Evolutionary conservation across 2,329 filamentous ascomycete genomes (phyloP).

Genomic region (Sarocladium kiliense): DNA sequence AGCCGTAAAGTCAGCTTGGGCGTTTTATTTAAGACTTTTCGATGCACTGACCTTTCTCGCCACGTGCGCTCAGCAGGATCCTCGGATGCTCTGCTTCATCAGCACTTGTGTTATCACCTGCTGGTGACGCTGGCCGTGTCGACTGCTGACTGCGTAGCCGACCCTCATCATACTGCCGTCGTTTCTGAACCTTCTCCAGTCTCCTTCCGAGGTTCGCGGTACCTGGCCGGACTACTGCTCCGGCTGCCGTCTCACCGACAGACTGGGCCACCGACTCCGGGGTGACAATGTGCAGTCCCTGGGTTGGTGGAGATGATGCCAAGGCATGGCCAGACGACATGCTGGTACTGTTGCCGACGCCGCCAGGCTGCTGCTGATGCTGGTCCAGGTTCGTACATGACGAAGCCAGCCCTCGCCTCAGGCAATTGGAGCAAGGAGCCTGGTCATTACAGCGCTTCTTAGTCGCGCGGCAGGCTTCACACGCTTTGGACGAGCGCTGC

Average conservation of each 20-base stretch:
- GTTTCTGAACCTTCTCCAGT: constrained; percentile 1
- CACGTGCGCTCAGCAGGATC: constrained; percentile 4
- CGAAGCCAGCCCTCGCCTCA: constrained; percentile 3
- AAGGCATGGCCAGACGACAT: neutral
- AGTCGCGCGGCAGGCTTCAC: constrained; percentile 6
- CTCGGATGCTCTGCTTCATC: constrained; percentile 4
- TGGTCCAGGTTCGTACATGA: constrained; percentile 7
- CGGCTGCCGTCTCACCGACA: neutral
- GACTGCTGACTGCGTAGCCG: neutral
- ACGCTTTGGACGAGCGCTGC: constrained; percentile 6
- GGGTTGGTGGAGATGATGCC: neutral
- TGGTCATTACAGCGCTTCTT: constrained; percentile 8
- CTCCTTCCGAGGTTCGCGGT: neutral
- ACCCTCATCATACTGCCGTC: neutral
- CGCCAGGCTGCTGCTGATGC: neutral
- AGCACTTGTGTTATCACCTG: neutral
- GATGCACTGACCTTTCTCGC: constrained; percentile 1
- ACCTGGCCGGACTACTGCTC: neutral
- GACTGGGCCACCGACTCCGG: constrained; percentile 3
- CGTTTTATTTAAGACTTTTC: neutral
- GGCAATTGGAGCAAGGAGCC: constrained; percentile 2
- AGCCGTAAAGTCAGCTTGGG: neutral
- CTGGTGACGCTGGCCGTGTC: neutral
- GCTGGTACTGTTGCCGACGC: neutral
- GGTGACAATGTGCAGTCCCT: constrained; percentile 1